These are phyloP conservation scores for Nicotiana noctiflora DNA, from an alignment of 257 asterid genomes.

Conservation along the genomic window DNA sequence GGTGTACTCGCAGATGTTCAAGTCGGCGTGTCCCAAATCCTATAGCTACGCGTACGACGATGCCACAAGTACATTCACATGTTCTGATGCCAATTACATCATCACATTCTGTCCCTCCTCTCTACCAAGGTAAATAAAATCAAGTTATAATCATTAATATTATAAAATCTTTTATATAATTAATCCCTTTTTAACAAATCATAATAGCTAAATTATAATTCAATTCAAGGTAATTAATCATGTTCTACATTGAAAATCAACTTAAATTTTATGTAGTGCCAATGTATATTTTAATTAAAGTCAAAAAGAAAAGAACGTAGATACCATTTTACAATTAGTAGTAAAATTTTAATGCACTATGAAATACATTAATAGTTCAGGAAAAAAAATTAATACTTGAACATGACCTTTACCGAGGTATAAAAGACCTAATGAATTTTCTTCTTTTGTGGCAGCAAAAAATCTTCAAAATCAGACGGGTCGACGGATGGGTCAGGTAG, in stretches of 20 bases:
- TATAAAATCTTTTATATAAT: too few species aligned
- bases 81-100: conserved; percentile 54
- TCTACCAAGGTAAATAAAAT: conserved; percentile 21
- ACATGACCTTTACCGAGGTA: not conserved
- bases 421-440: not conserved
- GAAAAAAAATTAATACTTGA: not conserved
- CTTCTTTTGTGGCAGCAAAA: conserved; percentile 23
- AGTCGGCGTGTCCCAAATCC: conserved; percentile 62
- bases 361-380: not conserved
- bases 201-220: too few species aligned
- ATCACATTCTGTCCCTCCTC: conserved; percentile 58
- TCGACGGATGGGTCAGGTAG: conserved; percentile 15
- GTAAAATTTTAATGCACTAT: not conserved
- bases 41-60: conserved; percentile 82
- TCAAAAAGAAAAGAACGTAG: not conserved
- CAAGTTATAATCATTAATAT: too few species aligned
- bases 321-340: not conserved
- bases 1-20: conserved; percentile 55
- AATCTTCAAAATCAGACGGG: conserved; percentile 34
- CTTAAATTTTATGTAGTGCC: too few species aligned
- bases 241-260: too few species aligned
- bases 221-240: too few species aligned
- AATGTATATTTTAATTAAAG: too few species aligned
- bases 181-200: too few species aligned
- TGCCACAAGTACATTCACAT: conserved; percentile 64